Conservation (phyloP, 2,329 filamentous ascomycete genomes). For the Bipolaris victoriae region DNA sequence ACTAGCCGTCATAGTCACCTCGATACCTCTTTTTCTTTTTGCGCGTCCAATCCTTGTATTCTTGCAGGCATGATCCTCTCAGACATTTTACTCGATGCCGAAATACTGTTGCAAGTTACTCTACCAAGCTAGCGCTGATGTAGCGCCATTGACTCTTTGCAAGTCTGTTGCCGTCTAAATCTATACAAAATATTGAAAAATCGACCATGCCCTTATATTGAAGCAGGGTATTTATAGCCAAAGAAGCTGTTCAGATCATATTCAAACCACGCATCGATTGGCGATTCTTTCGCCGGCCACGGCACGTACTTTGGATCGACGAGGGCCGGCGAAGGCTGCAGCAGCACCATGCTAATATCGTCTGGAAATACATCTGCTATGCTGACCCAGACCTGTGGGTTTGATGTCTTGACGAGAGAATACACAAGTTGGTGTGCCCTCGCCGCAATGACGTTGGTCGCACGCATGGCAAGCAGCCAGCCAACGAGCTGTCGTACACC, state of each 20-base stretch:
- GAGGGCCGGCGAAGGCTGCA: not conserved
- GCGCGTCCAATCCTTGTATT: not conserved
- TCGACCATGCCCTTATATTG: not conserved
- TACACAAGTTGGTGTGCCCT: slow-evolving; percentile 30
- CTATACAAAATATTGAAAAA: not conserved
- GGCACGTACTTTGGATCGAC: slow-evolving; percentile 6
- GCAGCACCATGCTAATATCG: slow-evolving; percentile 1
- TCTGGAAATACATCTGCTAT: slow-evolving; percentile 9
- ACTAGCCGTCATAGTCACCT: not conserved
- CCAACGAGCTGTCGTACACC: slow-evolving; percentile 25
- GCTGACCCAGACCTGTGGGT: slow-evolving; percentile 8
- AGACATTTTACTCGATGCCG: too few species aligned
- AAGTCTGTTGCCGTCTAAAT: not conserved
- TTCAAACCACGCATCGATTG: not conserved
- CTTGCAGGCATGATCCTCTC: not conserved
- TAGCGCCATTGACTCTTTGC: not conserved
- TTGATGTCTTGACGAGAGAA: slow-evolving; percentile 12
- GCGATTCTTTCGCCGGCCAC: slow-evolving; percentile 6
- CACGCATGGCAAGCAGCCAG: slow-evolving; percentile 36
- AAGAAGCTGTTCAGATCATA: slow-evolving; percentile 8
- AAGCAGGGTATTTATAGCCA: not conserved
- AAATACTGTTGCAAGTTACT: too few species aligned
- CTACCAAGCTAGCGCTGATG: not conserved
- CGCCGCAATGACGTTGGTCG: slow-evolving; percentile 26
- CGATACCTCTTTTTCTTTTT: not conserved